Conservation (phyloP, 73 alveolate genomes). For the Uronychia binucleata region DNA sequence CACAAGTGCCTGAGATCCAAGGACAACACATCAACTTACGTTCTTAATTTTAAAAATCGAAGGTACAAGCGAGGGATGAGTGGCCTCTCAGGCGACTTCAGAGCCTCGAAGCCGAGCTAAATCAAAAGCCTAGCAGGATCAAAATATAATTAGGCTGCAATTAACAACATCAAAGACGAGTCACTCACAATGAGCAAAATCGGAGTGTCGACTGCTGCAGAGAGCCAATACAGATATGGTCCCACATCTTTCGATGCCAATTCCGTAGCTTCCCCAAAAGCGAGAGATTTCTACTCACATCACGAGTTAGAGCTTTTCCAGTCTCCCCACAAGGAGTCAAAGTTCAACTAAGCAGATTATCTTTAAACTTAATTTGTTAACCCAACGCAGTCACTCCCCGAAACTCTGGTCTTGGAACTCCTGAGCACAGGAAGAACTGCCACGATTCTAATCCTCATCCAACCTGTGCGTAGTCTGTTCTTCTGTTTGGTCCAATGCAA, state of each 20-base stretch:
- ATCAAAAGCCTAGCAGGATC: not conserved
- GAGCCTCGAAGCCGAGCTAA: not conserved
- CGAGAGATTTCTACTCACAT: too few relatives aligned
- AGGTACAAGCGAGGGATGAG: not conserved
- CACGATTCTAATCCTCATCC: too few relatives aligned
- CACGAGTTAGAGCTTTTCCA: too few relatives aligned
- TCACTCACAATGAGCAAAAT: not conserved
- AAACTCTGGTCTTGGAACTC: too few relatives aligned
- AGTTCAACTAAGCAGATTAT: too few relatives aligned
- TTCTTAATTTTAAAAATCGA: not conserved
- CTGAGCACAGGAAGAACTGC: too few relatives aligned
- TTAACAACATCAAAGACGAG: not conserved
- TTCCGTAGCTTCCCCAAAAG: not conserved
- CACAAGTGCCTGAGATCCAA: not conserved
- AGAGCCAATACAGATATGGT: not conserved
- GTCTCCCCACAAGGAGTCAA: too few relatives aligned
- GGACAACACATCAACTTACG: not conserved
- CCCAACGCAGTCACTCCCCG: too few relatives aligned
- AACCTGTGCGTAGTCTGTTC: too few relatives aligned
- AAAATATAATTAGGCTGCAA: not conserved
- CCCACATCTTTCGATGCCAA: not conserved
- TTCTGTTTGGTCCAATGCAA: too few relatives aligned
- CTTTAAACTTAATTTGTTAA: too few relatives aligned
- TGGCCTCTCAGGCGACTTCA: not conserved
- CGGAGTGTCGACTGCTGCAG: not conserved